Conservation (phyloP, 108 stramenopile genomes). For the Nitzschia inconspicua region DNA sequence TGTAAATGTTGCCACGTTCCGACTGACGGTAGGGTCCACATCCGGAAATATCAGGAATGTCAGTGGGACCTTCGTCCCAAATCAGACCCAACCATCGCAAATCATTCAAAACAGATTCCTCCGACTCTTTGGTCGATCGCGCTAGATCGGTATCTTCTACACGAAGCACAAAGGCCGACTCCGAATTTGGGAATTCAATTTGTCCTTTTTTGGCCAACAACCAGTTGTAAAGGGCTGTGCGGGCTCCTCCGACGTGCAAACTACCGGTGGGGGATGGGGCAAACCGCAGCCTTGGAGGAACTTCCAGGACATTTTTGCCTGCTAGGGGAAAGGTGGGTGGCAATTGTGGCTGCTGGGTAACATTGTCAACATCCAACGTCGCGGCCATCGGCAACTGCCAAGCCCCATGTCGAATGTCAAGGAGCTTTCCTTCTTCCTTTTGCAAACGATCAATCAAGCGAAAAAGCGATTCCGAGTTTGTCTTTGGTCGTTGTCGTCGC, state of each 20-base stretch:
- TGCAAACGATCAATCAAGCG: conserved; percentile 27
- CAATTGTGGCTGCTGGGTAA: conserved; percentile 17
- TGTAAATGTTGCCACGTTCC: conserved; percentile 75
- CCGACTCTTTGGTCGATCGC: conserved; percentile 82
- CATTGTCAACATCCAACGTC: neutral
- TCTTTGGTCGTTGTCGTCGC: conserved; percentile 16
- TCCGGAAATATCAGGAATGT: conserved; percentile 37
- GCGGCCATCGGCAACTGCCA: conserved; percentile 10
- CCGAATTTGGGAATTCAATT: conserved; percentile 45
- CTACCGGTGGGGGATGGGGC: conserved; percentile 95
- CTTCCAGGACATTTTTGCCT: conserved; percentile 48
- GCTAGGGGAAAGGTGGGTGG: conserved; percentile 59
- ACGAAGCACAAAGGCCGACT: conserved; percentile 79
- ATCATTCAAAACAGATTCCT: conserved; percentile 91
- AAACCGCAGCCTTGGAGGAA: conserved; percentile 88
- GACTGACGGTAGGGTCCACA: conserved; percentile 87
- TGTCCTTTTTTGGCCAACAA: conserved; percentile 89
- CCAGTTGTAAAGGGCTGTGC: conserved; percentile 97
- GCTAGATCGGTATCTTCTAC: conserved; percentile 94
- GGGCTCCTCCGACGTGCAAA: conserved; percentile 95
- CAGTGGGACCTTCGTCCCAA: conserved; percentile 94
- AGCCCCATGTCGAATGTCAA: conserved; percentile 34
- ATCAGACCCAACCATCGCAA: conserved; percentile 85
- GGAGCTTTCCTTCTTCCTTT: conserved; percentile 27
- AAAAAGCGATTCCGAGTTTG: conserved; percentile 26